These are phyloP conservation scores for Nemania serpens DNA, from an alignment of 2,329 filamentous ascomycete genomes.

Conservation along the genomic window DNA sequence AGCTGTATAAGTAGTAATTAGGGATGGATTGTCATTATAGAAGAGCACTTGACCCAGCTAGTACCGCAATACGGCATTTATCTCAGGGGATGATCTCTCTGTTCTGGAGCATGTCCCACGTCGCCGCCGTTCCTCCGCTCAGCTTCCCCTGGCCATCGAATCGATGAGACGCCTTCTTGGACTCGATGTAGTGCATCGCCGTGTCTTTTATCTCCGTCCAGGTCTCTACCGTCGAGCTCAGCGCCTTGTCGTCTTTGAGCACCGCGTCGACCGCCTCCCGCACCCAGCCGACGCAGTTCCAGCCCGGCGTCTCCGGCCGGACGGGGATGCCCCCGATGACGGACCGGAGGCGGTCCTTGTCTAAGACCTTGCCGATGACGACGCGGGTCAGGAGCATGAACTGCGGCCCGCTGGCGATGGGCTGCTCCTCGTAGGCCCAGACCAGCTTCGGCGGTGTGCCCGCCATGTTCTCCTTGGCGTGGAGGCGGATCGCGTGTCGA, in stretches of 20 bases:
- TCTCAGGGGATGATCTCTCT: slow-evolving; percentile 24
- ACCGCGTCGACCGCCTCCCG: slow-evolving; percentile 45
- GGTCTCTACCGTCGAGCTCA: slow-evolving; percentile 41
- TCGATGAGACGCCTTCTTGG: slow-evolving; percentile 46
- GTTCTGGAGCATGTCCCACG: slow-evolving; percentile 43
- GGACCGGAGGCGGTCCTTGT: slow-evolving; percentile 35
- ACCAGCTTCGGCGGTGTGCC: not conserved
- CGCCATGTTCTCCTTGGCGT: slow-evolving; percentile 40
- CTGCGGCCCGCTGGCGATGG: slow-evolving; percentile 7
- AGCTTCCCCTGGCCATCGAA: slow-evolving; percentile 45
- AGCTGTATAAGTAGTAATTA: too few species aligned
- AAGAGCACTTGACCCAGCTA: too few species aligned
- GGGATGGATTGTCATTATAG: too few species aligned
- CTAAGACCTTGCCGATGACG: slow-evolving; percentile 41
- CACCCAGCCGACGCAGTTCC: slow-evolving; percentile 52
- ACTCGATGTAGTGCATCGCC: slow-evolving; percentile 46
- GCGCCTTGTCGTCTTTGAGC: slow-evolving; percentile 36
- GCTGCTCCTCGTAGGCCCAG: slow-evolving; percentile 37
- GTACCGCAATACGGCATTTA: too few species aligned
- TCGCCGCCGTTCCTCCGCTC: slow-evolving; percentile 41
- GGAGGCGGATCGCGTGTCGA: slow-evolving; percentile 37
- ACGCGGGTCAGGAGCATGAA: slow-evolving; percentile 35
- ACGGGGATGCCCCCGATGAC: slow-evolving; percentile 42
- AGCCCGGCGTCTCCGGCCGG: slow-evolving; percentile 38
- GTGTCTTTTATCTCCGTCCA: slow-evolving; percentile 44